Evolutionary conservation across 2,329 filamentous ascomycete species (phyloP), one percentile per base, ranked within the genome.

Genomic region (Neoascochyta sp.): DNA sequence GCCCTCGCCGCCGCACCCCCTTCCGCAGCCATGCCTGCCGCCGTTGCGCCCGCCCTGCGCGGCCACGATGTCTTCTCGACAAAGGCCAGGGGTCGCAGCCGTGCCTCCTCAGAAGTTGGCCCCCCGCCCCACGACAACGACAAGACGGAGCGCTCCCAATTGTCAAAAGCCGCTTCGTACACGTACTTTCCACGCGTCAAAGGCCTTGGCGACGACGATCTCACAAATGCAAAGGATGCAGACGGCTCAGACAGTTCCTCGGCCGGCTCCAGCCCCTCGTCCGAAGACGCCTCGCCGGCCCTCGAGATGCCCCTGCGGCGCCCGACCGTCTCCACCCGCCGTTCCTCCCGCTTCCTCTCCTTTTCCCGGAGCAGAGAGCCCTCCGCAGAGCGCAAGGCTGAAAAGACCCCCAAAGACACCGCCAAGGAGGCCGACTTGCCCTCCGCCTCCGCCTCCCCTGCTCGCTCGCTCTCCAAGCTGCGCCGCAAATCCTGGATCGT

Each of bases 181-280:
- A 64, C 61, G 24, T 63, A 65, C 50, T 63, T 65, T 27, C 60
- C 62, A 8, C 50, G 47, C 6, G 57, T 63, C 16, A 62, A 63
- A 32, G 53, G 61, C 30, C 40, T 62, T 21, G 50, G 58, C 28
- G 50, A 54, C n/a, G 55, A 52, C 25, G 54, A 63, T 16, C 36
- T 59, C 29, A 47, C 54, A 21, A 36, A 41, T 11, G 39, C 34
- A 32, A 45, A 36, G 24, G 45, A 43, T 30, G 54, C 44, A 22
- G 65, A 68, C 36, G 46, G 47, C 4, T 57, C 57, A 9, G 57
- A 54, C 39, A 61, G 62, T 30, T 67, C 66, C 11, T 69, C 67
- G 11, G 67, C 60, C 15, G 64, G 62, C 33, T 67, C 63, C 7
- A 70, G 66, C 27, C 68, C 67, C 8, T 64, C 65, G 16, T 63